Percentiles rank a stretch among this genome's conserved stretches.
These are phyloP conservation scores for Debaryomyces robertsiae DNA, from an alignment of 1,139 yeast genomes.

Conservation along the genomic window DNA sequence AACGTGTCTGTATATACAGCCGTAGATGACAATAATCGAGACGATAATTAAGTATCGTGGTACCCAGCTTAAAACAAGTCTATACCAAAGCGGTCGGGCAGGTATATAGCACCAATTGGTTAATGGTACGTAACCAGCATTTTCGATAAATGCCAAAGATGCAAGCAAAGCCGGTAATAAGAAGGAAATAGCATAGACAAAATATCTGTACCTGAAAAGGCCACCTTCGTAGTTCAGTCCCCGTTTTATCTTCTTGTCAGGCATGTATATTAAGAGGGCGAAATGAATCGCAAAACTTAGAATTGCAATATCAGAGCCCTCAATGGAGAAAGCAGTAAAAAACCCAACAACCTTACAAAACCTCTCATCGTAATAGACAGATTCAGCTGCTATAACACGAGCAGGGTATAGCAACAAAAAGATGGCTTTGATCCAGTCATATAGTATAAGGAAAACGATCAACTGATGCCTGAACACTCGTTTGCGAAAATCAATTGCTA, in stretches of 20 bases:
- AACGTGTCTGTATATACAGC: slow-evolving; percentile 73
- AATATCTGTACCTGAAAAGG: slow-evolving; percentile 57
- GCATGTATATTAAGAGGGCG: slow-evolving; percentile 69
- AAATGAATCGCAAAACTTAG: slow-evolving; percentile 83
- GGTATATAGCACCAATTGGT: slow-evolving; percentile 86
- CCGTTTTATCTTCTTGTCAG: slow-evolving; percentile 49
- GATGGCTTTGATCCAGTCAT: slow-evolving; percentile 75
- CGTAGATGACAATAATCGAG: slow-evolving; percentile 64
- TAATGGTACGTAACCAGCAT: slow-evolving; percentile 59
- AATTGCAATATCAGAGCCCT: slow-evolving; percentile 88
- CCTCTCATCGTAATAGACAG: slow-evolving; percentile 53
- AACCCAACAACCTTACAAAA: slow-evolving; percentile 81
- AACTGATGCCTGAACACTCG: slow-evolving; percentile 72
- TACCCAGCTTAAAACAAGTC: slow-evolving; percentile 76
- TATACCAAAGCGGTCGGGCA: slow-evolving; percentile 69
- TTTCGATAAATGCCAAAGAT: slow-evolving; percentile 63
- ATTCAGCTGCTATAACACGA: slow-evolving; percentile 50
- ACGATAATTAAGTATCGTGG: slow-evolving; percentile 73
- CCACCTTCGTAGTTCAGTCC: slow-evolving; percentile 68
- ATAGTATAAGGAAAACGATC: slow-evolving; percentile 64
- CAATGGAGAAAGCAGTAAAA: slow-evolving; percentile 79
- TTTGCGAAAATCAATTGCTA: slow-evolving; percentile 63
- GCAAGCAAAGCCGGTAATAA: slow-evolving; percentile 70
- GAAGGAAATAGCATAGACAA: slow-evolving; percentile 60
- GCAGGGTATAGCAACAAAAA: slow-evolving; percentile 73